These are phyloP conservation scores for Colletotrichum kahawae DNA, from an alignment of 2,329 filamentous ascomycete genomes.

Conservation along the genomic window DNA sequence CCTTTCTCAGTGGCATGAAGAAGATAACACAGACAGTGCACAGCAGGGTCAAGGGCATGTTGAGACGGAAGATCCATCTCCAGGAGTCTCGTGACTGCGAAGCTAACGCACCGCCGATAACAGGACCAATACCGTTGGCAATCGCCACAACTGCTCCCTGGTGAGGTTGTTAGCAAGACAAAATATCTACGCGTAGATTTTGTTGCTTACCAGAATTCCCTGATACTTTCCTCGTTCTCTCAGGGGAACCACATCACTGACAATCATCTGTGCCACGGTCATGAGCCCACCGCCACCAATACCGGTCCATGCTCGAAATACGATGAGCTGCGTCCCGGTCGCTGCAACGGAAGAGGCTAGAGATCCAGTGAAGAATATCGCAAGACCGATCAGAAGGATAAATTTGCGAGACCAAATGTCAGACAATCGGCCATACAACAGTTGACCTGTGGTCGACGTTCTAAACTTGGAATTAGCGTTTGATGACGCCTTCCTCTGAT, in stretches of 20 bases:
- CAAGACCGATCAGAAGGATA: constrained; percentile 40
- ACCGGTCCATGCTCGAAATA: constrained; percentile 51
- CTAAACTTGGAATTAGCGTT: constrained; percentile 23
- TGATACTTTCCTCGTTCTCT: constrained; percentile 48
- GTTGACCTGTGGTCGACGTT: constrained; percentile 51
- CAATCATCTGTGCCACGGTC: constrained; percentile 49
- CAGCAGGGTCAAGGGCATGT: constrained; percentile 55
- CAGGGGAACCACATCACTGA: constrained; percentile 54
- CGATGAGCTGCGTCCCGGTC: constrained; percentile 42
- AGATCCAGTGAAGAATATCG: constrained; percentile 48
- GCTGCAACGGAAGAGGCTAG: constrained; percentile 47
- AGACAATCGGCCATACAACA: constrained; percentile 50
- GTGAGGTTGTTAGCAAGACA: not conserved
- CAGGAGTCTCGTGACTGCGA: constrained; percentile 50
- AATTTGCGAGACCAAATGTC: constrained; percentile 53
- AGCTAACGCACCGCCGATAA: constrained; percentile 57
- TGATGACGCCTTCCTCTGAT: not conserved
- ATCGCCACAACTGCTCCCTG: constrained; percentile 56
- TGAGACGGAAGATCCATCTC: constrained; percentile 60
- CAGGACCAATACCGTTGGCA: constrained; percentile 58
- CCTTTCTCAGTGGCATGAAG: constrained; percentile 61
- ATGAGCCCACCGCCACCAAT: constrained; percentile 45
- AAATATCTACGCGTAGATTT: accelerated
- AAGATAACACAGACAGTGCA: constrained; percentile 53
- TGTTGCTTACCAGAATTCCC: constrained; percentile 39